A percentile compares a stretch with the other conserved stretches of the same genome.
These are phyloP conservation scores for Echites panduratus DNA, from an alignment of 257 asterid species.

Conservation along the genomic window DNA sequence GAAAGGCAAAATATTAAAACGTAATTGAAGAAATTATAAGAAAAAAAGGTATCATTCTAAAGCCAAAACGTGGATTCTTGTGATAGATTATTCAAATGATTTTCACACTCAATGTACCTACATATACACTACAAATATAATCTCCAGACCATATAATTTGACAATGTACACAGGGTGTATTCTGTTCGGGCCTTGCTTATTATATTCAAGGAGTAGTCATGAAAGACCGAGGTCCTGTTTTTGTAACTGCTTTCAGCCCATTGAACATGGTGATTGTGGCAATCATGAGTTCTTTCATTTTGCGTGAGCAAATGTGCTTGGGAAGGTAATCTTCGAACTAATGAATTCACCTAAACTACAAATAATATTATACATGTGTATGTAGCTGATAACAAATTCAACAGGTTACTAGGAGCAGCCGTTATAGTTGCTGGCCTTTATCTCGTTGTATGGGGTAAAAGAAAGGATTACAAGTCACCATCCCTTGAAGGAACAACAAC, in stretches of 20 bases:
- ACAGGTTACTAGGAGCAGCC: constrained; percentile 76
- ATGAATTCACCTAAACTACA: neutral
- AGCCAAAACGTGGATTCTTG: neutral
- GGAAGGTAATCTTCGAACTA: constrained; percentile 60
- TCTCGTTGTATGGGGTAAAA: constrained; percentile 87
- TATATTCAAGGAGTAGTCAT: constrained; percentile 80
- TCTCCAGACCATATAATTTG: neutral
- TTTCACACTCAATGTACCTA: neutral
- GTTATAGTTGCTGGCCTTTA: constrained; percentile 77
- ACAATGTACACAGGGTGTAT: constrained; percentile 53
- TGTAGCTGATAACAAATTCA: constrained; percentile 7
- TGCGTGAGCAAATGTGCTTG: constrained; percentile 57
- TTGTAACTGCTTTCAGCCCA: constrained; percentile 85
- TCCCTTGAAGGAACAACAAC: constrained; percentile 25
- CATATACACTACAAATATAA: neutral
- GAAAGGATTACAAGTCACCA: constrained; percentile 49
- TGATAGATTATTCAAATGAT: neutral
- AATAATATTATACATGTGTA: constrained; percentile 8
- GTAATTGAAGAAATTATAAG: neutral
- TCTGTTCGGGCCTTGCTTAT: constrained; percentile 83
- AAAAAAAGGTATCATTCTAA: neutral
- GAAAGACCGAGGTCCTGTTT: constrained; percentile 87
- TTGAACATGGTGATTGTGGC: constrained; percentile 88
- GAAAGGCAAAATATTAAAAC: neutral
- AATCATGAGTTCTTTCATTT: constrained; percentile 65